Evolutionary conservation across 140 eudicot genomes (phyloP).

Genomic region (Cichorium intybus): DNA sequence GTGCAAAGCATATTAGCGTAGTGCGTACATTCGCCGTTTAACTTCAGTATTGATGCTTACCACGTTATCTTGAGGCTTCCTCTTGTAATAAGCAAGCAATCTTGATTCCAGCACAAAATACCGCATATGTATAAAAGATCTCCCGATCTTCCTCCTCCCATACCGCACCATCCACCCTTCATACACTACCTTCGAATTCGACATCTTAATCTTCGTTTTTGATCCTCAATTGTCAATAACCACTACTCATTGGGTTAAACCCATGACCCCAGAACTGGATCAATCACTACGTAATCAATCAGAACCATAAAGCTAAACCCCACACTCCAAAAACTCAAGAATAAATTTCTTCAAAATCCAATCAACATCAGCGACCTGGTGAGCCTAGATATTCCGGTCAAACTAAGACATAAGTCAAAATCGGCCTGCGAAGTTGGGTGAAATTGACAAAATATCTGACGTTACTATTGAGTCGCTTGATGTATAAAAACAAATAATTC

Average conservation of each 20-base stretch:
- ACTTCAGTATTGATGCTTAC: constrained; percentile 32
- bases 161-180: constrained; percentile 98
- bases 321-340: not conserved
- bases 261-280: not conserved
- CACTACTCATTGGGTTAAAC: constrained; percentile 10
- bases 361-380: not conserved
- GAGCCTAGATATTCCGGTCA: not conserved
- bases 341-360: not conserved
- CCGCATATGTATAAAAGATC: constrained; percentile 91
- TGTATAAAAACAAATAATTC: not conserved
- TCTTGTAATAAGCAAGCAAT: constrained; percentile 87
- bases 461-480: not conserved
- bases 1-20: not conserved
- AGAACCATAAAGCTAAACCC: constrained; percentile 18
- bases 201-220: constrained; percentile 14
- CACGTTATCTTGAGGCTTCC: constrained; percentile 93
- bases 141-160: constrained; percentile 91
- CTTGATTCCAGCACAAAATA: constrained; percentile 84
- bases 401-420: constrained; percentile 12
- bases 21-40: not conserved
- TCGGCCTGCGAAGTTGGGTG: constrained; percentile 10
- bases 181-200: constrained; percentile 77
- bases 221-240: constrained; percentile 23
- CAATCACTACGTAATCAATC: constrained; percentile 2
- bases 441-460: not conserved